phyloP scores from a whole-genome alignment of 78 protist genomes.

The Monocercomonoides exilis region DNA sequence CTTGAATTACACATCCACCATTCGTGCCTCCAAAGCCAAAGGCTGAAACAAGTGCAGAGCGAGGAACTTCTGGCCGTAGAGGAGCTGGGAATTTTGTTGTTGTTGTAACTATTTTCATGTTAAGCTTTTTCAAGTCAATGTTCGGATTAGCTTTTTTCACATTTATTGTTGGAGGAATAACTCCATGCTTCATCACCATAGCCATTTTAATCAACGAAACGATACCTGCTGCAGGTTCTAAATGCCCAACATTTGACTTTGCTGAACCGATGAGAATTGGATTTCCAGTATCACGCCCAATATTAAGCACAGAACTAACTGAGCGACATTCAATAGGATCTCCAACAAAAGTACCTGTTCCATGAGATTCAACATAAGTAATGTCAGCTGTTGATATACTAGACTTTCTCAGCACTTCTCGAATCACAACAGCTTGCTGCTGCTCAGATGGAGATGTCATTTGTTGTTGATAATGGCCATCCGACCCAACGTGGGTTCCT shows the following conservation, averaged over 20 bases:
- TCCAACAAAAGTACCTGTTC: constrained; percentile 5
- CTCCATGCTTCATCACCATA: background rate
- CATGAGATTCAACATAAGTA: background rate
- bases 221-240: background rate
- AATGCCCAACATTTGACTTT: constrained; percentile 9
- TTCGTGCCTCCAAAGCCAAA: constrained; percentile 18
- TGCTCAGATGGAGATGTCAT: background rate
- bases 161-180: background rate
- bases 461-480: background rate
- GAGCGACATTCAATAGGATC: constrained; percentile 9
- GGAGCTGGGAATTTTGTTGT: background rate
- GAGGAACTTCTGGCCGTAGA: background rate
- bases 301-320: background rate
- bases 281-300: background rate
- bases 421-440: background rate
- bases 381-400: background rate
- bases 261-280: background rate
- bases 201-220: constrained; percentile 13
- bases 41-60: background rate
- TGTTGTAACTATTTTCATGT: background rate
- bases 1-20: background rate
- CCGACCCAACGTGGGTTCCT: background rate
- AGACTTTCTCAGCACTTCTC: background rate
- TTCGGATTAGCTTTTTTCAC: background rate
- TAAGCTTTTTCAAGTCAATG: background rate